phyloP scores from a whole-genome alignment of 192 early-diverging fungal species.

The Linnemannia schmuckeri region DNA sequence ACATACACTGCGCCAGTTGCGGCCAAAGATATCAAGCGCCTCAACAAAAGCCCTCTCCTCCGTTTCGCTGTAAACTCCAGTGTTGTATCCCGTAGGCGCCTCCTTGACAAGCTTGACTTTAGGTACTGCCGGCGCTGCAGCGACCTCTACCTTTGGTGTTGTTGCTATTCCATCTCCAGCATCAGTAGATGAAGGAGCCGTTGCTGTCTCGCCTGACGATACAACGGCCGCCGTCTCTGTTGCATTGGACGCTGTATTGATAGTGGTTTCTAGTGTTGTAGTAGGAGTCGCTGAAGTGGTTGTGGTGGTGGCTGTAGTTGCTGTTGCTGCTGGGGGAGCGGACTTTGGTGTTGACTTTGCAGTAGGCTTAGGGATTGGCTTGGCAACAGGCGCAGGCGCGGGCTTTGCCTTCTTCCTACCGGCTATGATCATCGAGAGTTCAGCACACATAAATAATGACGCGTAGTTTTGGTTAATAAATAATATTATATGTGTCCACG shows the following conservation, averaged over 20 bases:
- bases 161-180: background rate
- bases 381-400: background rate
- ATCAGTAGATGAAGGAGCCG: background rate
- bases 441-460: background rate
- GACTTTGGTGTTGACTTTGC: background rate
- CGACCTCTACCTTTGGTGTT: background rate
- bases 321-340: background rate
- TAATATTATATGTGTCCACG: background rate
- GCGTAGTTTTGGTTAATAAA: conserved; percentile 1
- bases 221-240: background rate
- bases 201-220: conserved; percentile 1
- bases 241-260: conserved; percentile 9
- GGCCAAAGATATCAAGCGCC: conserved; percentile 84
- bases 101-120: conserved; percentile 58
- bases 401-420: conserved; percentile 31
- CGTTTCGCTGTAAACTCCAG: conserved; percentile 82
- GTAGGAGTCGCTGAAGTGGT: background rate
- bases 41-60: conserved; percentile 83
- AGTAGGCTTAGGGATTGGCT: background rate
- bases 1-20: conserved; percentile 84
- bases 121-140: conserved; percentile 36
- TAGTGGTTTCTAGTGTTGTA: conserved; percentile 17
- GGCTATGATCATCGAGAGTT: background rate
- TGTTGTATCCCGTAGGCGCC: conserved; percentile 66
- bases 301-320: conserved; percentile 6